Conservation (phyloP, 306 rosid genomes). For the Fragaria nilgerrensis region DNA sequence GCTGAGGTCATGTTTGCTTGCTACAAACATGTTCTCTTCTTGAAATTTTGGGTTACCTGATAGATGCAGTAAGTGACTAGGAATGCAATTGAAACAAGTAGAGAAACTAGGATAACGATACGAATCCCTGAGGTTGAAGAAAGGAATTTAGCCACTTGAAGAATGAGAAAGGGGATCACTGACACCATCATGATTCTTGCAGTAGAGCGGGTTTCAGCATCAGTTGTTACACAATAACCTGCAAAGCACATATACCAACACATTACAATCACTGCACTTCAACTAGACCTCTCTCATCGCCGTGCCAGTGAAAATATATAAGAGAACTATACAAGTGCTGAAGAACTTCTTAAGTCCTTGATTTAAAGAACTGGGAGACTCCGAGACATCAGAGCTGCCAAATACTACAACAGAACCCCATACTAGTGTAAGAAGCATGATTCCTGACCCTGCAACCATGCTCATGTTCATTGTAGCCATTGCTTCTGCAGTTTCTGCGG, state of each 20-base stretch:
- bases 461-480: constrained; percentile 27
- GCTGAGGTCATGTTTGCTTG: neutral
- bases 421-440: constrained; percentile 29
- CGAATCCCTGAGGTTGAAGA: constrained; percentile 16
- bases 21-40: neutral
- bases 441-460: constrained; percentile 33
- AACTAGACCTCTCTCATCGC: neutral
- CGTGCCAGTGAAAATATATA: neutral
- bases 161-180: constrained; percentile 36
- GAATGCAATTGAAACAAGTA: constrained; percentile 20
- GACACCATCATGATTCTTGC: constrained; percentile 37
- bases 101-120: constrained; percentile 25
- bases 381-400: constrained; percentile 32
- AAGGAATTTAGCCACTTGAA: constrained; percentile 28
- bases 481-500: constrained; percentile 9
- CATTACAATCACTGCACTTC: neutral
- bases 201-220: constrained; percentile 24
- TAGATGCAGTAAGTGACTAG: constrained; percentile 19
- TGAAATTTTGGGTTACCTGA: constrained; percentile 25
- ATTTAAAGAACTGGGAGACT: constrained; percentile 12
- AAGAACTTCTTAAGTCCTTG: constrained; percentile 14
- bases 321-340: constrained; percentile 21
- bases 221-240: constrained; percentile 37
- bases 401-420: constrained; percentile 37
- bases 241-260: neutral